phyloP scores from a whole-genome alignment of 2,329 filamentous ascomycete genomes.

The Pseudocercospora eumusae region DNA sequence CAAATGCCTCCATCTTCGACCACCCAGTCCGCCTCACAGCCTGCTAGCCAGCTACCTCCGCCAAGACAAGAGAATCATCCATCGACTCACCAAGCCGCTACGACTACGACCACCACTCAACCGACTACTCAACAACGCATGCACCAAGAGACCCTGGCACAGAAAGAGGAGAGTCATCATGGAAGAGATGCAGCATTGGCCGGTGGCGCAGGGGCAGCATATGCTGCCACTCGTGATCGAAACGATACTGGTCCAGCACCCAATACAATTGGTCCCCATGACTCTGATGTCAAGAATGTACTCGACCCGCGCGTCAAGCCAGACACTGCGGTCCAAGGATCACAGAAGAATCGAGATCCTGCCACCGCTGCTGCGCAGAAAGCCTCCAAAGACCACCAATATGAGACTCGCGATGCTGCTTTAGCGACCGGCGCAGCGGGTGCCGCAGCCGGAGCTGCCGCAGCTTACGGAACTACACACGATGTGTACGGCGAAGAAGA shows the following conservation, averaged over 20 bases:
- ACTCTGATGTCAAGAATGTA: slow-evolving; percentile 32
- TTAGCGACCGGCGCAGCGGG: slow-evolving; percentile 31
- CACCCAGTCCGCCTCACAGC: not conserved
- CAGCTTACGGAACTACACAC: slow-evolving; percentile 10
- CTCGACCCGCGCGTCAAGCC: slow-evolving; percentile 33
- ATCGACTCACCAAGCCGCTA: not conserved
- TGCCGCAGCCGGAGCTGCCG: slow-evolving; percentile 10
- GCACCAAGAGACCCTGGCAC: not conserved
- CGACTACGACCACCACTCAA: not conserved
- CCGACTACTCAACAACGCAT: slow-evolving; percentile 1
- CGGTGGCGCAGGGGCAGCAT: slow-evolving; percentile 29
- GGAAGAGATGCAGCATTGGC: slow-evolving; percentile 4
- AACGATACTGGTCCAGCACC: slow-evolving; percentile 30
- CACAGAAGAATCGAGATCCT: not conserved
- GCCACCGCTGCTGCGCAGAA: slow-evolving; percentile 11
- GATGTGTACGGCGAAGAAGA: slow-evolving; percentile 26
- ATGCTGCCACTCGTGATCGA: slow-evolving; percentile 16
- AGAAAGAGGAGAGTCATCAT: slow-evolving; percentile 1
- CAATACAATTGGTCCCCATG: slow-evolving; percentile 34
- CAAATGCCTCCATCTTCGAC: not conserved
- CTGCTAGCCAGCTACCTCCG: not conserved
- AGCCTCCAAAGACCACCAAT: slow-evolving; percentile 24
- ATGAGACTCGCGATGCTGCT: slow-evolving; percentile 38
- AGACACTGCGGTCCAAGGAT: slow-evolving; percentile 29
- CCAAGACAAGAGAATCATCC: not conserved